Evolutionary conservation across 148 eudicot genomes (phyloP), one percentile per base, ranked within the genome.

Genomic region (Vaccinium corymbosum): DNA sequence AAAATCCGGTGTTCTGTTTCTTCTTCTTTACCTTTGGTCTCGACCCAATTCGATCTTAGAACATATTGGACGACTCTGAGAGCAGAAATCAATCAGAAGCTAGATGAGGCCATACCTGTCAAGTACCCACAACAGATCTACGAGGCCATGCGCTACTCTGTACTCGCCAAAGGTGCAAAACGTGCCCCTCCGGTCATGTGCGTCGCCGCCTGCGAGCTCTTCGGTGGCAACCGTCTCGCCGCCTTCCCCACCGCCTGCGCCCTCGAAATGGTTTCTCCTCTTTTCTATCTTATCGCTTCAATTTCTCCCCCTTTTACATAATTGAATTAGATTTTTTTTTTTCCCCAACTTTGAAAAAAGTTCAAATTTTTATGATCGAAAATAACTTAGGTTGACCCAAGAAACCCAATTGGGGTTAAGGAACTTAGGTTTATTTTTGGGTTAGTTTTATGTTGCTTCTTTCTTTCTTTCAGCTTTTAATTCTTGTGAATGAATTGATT

Each of bases 241-340:
- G 98, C 97, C 81, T 95, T 91, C 80, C 98, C 97, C 62, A 95
- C 98, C 61, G 98, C 98, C n/a, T 95, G 98, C 77, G 98, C 98
- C 80, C 97, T 95, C 74, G 98, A 95, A 89, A 95, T 95, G 98
- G 73, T 85, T 7, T 9, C 53, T 49, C 22, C n/a, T 22, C 27
- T 53, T 59, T 1, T 62, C 42, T 80, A 13, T 71, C 70, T 25
- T 1, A 4, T 49, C 79, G 2, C 25, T 29, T 48, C 51, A 48
- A 46, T 46, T 16, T 22, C 79, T 35, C 14, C 11, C 25, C 27
- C 53, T 75, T 48, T 55, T 56, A 20, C 62, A 16, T 76, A 25
- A 38, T 27, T 79, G n/a, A 61, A n/a, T 22, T 19, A 0, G 14
- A 22, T 15, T 22, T 52, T 1, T 11, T n/a, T 7, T 25, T 13